These are phyloP conservation scores for Marchantia polymorpha DNA, from an alignment of 225 moss, liverwort and hornwort species.

Conservation along the genomic window DNA sequence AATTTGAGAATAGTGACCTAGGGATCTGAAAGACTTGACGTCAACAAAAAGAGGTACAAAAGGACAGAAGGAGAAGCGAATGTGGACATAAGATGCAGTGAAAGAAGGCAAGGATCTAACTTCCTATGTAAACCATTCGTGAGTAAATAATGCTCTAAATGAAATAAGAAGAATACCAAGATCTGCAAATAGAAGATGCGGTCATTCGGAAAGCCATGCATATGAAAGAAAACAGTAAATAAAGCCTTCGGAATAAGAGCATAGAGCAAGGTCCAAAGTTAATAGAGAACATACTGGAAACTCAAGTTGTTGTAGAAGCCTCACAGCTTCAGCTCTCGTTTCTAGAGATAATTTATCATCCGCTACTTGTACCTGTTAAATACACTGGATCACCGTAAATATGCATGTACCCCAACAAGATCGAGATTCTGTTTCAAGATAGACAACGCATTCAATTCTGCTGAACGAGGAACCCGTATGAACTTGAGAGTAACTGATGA, in stretches of 20 bases:
- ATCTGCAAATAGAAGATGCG: not conserved
- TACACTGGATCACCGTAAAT: not conserved
- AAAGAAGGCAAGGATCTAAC: too few species aligned
- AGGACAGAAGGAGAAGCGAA: not conserved
- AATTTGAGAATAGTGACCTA: not conserved
- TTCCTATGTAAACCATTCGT: too few species aligned
- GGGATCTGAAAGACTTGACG: not conserved
- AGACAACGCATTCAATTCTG: not conserved
- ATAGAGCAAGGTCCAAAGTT: too few species aligned
- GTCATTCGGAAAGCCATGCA: not conserved
- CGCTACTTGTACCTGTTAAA: slow-evolving; percentile 67
- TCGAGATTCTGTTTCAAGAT: not conserved
- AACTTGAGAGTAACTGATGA: not conserved
- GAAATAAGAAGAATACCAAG: too few species aligned
- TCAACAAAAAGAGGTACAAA: not conserved
- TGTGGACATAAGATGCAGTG: too few species aligned
- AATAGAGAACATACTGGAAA: slow-evolving; percentile 50
- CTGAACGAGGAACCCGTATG: not conserved
- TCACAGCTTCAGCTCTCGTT: slow-evolving; percentile 73
- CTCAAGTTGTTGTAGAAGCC: slow-evolving; percentile 66
- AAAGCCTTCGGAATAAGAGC: not conserved
- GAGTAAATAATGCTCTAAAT: too few species aligned
- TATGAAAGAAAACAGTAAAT: not conserved
- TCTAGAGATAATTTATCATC: slow-evolving; percentile 51
- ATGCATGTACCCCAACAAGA: not conserved